phyloP scores from a whole-genome alignment of 257 asterid species.

The Phtheirospermum japonicum region DNA sequence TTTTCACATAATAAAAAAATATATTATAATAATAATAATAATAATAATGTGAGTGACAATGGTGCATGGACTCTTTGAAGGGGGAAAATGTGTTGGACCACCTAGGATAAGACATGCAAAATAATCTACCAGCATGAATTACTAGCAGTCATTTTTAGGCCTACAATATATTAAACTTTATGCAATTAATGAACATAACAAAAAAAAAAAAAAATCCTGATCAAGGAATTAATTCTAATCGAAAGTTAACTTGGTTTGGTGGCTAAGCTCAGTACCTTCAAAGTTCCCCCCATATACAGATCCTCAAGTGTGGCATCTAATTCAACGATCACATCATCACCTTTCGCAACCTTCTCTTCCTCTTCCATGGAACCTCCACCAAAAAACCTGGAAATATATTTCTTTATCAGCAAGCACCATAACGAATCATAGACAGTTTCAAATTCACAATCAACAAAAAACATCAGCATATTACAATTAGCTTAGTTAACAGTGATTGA shows the following conservation, averaged over 20 bases:
- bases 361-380: constrained; percentile 94
- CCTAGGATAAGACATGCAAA: too few species aligned
- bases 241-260: background rate
- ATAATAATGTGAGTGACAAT: too few species aligned
- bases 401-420: constrained; percentile 28
- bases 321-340: constrained; percentile 90
- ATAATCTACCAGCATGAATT: background rate
- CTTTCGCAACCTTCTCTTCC: constrained; percentile 87
- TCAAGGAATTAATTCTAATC: background rate
- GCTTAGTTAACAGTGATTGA: background rate
- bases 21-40: background rate
- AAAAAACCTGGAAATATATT: constrained; percentile 51
- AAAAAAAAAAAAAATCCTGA: background rate
- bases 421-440: constrained; percentile 7
- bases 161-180: background rate
- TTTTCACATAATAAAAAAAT: too few species aligned
- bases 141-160: background rate
- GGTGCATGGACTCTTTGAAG: too few species aligned
- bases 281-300: constrained; percentile 86
- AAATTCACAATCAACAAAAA: constrained; percentile 23
- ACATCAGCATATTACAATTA: background rate
- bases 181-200: constrained; percentile 4
- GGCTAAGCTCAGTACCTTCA: constrained; percentile 60
- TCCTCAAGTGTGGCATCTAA: constrained; percentile 95
- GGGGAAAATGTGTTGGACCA: too few species aligned